Percentiles rank a stretch among this genome's conserved stretches.
Evolutionary conservation across 2,329 filamentous ascomycete genomes (phyloP).

Genomic region (Colletotrichum paranaense): DNA sequence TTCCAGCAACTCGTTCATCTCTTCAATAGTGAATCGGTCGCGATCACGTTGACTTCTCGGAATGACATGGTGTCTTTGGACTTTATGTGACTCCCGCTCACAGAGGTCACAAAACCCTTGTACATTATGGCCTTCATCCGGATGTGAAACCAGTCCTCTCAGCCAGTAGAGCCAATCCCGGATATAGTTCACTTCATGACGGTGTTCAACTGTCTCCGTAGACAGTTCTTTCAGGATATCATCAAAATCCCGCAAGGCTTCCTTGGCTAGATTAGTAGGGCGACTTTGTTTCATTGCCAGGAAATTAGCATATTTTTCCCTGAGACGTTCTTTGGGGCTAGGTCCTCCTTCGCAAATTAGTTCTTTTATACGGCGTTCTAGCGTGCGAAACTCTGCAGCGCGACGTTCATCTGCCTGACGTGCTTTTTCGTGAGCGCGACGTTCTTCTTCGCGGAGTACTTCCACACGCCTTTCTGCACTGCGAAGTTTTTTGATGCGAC

Average conservation of each 20-base stretch:
- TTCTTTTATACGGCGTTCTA: no score
- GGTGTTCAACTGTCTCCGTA: not conserved
- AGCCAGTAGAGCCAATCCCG: not conserved
- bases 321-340: no score
- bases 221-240: not conserved
- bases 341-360: no score
- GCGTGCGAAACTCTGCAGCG: no score
- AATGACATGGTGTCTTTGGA: not conserved
- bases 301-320: no score
- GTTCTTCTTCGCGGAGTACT: no score
- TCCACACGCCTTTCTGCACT: no score
- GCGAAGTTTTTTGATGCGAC: no score
- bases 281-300: no score
- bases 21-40: not conserved
- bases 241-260: not conserved
- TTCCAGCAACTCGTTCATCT: not conserved
- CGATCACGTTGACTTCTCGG: not conserved
- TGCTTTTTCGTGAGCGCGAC: no score
- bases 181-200: not conserved
- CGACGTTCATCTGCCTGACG: no score
- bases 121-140: not conserved
- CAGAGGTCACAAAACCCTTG: not conserved
- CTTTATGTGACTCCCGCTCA: not conserved
- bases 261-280: no score
- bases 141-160: not conserved